Base-by-base conservation (phyloP, 257 asterid species). In the Anisodus tanguticus region DNA sequence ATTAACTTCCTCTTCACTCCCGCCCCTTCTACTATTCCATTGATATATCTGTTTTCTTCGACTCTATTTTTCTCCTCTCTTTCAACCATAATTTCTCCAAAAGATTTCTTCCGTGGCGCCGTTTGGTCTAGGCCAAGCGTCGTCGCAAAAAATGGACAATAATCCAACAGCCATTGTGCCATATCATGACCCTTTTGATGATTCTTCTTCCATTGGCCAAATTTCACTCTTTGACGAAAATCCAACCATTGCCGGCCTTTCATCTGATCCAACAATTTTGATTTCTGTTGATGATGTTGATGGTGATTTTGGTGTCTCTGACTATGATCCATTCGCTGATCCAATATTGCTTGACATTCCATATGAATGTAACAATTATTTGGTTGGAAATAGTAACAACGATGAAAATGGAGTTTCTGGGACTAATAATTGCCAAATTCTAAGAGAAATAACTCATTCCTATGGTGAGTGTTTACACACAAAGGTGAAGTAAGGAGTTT, bases 401-500 rank as follows among this genome's bases (percentile, higher is more conserved):
- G 2, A 12, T 39, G 39, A 13, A 4, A 74, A 35, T 6, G 91
- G 64, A 37, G 54, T 82, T 60, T 58, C 39, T 3, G 87, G 26
- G 49, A 76, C 41, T 4, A 51, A 26, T 83, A 89, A 87, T 79
- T 92, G 93, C 86, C 93, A 88, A 83, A 70, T 88, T 12, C 93
- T 95, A 7, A 78, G 98, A 81, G 91, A 95, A 85, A 66, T 91
- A 9, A 83, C 66, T 74, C 98, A 92, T 72, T 76, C 85, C 9
- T 89, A 93, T 80, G 98, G 98, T 91, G 74, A 26, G 83, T 76
- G 10, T 22, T 22, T 22, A 22, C 35, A 31, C 35, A 31, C 1
- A 31, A 31, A 31, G 35, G 35, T 1, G 35, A 31, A 31, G 35
- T 31, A 31, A 31, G 35, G 35, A 31, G 35, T 31, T 31, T 31